Percentiles rank a stretch among this genome's conserved stretches.
Evolutionary conservation across 305 asterid species (phyloP).

Genomic region (Fraxinus velutina): DNA sequence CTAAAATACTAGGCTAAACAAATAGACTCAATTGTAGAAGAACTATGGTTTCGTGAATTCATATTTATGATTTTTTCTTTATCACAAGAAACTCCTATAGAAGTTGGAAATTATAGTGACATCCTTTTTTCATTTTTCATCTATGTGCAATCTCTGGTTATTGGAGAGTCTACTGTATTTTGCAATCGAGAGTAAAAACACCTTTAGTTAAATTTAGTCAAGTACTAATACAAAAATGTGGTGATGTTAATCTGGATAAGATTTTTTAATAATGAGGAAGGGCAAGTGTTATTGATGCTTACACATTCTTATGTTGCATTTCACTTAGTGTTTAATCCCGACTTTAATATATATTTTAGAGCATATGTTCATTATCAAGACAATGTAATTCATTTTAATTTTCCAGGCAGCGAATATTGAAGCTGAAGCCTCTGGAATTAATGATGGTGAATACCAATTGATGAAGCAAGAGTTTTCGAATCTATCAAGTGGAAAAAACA

Average conservation of each 20-base stretch:
- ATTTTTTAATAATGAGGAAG: background rate
- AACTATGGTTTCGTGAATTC: background rate
- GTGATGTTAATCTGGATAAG: background rate
- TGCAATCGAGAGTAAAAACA: background rate
- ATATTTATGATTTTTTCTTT: background rate
- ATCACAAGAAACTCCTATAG: background rate
- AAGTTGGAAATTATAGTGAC: background rate
- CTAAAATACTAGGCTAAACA: background rate
- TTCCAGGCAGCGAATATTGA: slow-evolving; percentile 53
- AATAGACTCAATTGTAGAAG: background rate
- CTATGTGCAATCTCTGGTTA: background rate
- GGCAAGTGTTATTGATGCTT: background rate
- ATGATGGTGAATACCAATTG: slow-evolving; percentile 47
- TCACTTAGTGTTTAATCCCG: background rate
- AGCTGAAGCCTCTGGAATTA: slow-evolving; percentile 49
- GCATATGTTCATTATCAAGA: background rate
- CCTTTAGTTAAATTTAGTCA: background rate
- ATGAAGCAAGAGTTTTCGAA: slow-evolving; percentile 41
- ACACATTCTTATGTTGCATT: background rate
- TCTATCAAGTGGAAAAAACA: slow-evolving; percentile 38
- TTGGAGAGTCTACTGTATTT: background rate
- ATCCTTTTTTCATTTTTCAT: background rate
- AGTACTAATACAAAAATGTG: background rate
- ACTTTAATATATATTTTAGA: background rate
- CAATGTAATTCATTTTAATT: slow-evolving; percentile 17